Evolutionary conservation across 2,329 filamentous ascomycete species (phyloP).

Genomic region (Tolypocladium inflatum): DNA sequence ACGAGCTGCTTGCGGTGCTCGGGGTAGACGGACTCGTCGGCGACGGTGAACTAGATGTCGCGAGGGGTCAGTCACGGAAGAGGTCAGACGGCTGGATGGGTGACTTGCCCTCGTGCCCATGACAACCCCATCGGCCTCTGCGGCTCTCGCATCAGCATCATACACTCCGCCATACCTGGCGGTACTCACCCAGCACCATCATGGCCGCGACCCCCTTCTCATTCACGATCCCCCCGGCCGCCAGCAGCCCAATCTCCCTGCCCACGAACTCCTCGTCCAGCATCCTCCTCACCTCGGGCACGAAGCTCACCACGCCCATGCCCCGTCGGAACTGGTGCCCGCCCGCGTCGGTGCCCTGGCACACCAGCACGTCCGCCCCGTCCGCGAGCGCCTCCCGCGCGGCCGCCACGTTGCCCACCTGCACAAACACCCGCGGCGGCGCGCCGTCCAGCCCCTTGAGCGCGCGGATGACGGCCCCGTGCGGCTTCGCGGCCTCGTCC

Average conservation of each 20-base stretch:
- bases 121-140: slow-evolving; percentile 32
- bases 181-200: slow-evolving; percentile 38
- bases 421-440: slow-evolving; percentile 44
- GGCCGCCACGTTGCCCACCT: slow-evolving; percentile 50
- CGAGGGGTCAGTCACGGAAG: not conserved
- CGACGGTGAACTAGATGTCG: slow-evolving; percentile 28
- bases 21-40: slow-evolving; percentile 32
- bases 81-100: not conserved
- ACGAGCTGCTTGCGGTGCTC: slow-evolving; percentile 30
- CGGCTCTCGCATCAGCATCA: slow-evolving; percentile 2
- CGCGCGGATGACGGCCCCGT: slow-evolving; percentile 24
- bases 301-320: slow-evolving; percentile 42
- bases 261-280: slow-evolving; percentile 26
- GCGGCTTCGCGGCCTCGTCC: slow-evolving; percentile 21
- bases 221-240: slow-evolving; percentile 51
- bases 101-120: slow-evolving; percentile 32
- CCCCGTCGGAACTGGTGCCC: slow-evolving; percentile 50
- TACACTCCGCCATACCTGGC: not conserved
- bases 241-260: slow-evolving; percentile 33
- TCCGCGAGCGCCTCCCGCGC: slow-evolving; percentile 38
- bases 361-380: slow-evolving; percentile 48
- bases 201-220: slow-evolving; percentile 45
- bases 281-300: slow-evolving; percentile 46
- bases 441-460: slow-evolving; percentile 15
- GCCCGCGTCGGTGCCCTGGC: slow-evolving; percentile 55